Conservation (phyloP, 139 green algal genomes). For the Diplosphaera chodatii region DNA sequence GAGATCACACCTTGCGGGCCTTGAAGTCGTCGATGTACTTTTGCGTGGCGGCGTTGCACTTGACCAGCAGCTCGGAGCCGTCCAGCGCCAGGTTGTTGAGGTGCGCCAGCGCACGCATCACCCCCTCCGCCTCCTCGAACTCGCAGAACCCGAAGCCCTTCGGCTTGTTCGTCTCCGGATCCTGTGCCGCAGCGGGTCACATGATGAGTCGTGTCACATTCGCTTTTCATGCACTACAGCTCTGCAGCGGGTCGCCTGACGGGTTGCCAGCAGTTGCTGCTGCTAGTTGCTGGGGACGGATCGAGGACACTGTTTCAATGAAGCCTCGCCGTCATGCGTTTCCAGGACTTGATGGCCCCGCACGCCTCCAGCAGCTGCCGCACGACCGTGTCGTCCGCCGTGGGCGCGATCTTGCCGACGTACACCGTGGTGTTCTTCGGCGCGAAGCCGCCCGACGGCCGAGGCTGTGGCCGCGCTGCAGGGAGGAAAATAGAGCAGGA, state of each 20-base stretch:
- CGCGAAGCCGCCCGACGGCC: background rate
- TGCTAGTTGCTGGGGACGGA: no score
- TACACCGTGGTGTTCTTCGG: conserved; percentile 67
- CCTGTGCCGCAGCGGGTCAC: no score
- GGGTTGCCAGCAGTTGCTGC: no score
- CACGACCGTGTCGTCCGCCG: conserved; percentile 42
- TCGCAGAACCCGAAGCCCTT: conserved; percentile 94
- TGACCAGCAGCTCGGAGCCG: conserved; percentile 78
- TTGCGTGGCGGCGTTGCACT: conserved; percentile 70
- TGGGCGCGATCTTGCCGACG: conserved; percentile 83
- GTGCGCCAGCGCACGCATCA: conserved; percentile 57
- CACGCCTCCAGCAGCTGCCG: conserved; percentile 70
- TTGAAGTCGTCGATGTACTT: conserved; percentile 50
- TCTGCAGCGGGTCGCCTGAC: no score
- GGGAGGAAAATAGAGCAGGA: no score
- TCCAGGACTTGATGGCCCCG: conserved; percentile 77
- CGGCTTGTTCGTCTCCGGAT: conserved; percentile 58
- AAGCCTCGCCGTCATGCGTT: conserved; percentile 44
- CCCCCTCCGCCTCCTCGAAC: conserved; percentile 69
- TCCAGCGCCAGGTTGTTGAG: conserved; percentile 68
- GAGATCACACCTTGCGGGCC: conserved; percentile 20
- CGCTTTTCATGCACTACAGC: no score
- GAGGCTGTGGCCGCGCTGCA: background rate
- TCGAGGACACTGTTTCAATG: no score
- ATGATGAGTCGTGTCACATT: no score